Conservation (phyloP, 208 protist genomes). For the Leishmania guyanensis region DNA sequence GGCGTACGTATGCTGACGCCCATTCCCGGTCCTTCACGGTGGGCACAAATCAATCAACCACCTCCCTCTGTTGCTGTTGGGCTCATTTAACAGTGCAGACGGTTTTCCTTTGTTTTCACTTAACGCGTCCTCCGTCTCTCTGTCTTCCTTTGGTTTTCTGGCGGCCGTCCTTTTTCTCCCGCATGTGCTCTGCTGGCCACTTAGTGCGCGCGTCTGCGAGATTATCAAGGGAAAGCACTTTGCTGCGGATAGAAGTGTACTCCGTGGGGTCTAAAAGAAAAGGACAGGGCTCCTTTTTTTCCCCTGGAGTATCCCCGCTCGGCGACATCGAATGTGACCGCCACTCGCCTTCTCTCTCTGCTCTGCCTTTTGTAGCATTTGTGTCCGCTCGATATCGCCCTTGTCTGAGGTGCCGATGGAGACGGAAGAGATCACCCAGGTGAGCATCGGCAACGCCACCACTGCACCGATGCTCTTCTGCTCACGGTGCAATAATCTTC, state of each 20-base stretch:
- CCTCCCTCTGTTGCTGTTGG: not conserved
- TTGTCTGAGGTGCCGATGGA: constrained; percentile 17
- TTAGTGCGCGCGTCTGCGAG: not conserved
- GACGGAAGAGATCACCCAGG: constrained; percentile 12
- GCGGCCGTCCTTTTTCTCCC: not conserved
- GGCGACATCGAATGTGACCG: not conserved
- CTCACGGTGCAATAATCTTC: constrained; percentile 81
- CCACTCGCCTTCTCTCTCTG: not conserved
- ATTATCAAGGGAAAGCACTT: not conserved
- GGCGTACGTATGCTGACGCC: not conserved
- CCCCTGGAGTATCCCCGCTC: not conserved
- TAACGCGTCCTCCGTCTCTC: not conserved
- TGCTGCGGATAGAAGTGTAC: not conserved
- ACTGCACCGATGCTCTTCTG: constrained; percentile 91
- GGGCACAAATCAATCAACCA: not conserved
- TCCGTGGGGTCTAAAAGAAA: not conserved
- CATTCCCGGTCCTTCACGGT: not conserved
- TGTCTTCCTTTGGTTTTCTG: not conserved
- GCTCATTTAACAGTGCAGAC: not conserved
- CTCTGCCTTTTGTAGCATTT: constrained; percentile 15
- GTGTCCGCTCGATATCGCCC: not conserved
- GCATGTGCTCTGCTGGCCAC: not conserved
- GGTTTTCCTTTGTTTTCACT: not conserved
- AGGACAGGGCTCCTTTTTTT: not conserved
- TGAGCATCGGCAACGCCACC: constrained; percentile 41